Evolutionary conservation across 768 basidiomycete species (phyloP).

Genomic region (Rubroboletus satanas): DNA sequence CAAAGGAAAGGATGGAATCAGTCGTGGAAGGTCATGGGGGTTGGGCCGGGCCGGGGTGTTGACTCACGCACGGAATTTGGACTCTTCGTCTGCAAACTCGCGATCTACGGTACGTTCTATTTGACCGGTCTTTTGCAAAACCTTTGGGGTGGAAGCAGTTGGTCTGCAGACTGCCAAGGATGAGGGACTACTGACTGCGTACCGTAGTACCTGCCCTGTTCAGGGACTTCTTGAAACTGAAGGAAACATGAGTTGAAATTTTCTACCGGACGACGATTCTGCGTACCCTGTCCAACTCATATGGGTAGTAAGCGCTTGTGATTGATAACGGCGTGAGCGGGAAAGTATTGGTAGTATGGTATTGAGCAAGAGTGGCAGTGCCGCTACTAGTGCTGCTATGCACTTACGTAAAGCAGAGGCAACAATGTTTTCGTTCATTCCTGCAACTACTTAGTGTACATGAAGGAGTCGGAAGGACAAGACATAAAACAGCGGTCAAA

Average conservation of each 20-base stretch:
- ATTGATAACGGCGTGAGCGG: not conserved
- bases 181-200: conserved; percentile 26
- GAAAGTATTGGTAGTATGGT: not conserved
- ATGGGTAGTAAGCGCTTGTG: conserved; percentile 9
- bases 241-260: not conserved
- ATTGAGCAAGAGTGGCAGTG: not conserved
- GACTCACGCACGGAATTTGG: conserved; percentile 81
- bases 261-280: not conserved
- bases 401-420: conserved; percentile 17
- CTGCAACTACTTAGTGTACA: conserved; percentile 1
- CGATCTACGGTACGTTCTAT: conserved; percentile 94
- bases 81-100: conserved; percentile 90
- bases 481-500: not conserved
- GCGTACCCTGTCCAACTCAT: conserved; percentile 57
- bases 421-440: not conserved
- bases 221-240: conserved; percentile 89
- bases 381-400: not conserved
- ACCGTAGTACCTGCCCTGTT: conserved; percentile 91
- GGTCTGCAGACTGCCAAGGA: conserved; percentile 3
- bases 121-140: conserved; percentile 97
- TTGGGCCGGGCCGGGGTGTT: not conserved
- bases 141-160: conserved; percentile 38
- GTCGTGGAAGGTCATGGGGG: not conserved
- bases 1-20: not conserved
- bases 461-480: not conserved